Conservation (phyloP, 257 asterid genomes). For the Ajuga chamaepitys region DNA sequence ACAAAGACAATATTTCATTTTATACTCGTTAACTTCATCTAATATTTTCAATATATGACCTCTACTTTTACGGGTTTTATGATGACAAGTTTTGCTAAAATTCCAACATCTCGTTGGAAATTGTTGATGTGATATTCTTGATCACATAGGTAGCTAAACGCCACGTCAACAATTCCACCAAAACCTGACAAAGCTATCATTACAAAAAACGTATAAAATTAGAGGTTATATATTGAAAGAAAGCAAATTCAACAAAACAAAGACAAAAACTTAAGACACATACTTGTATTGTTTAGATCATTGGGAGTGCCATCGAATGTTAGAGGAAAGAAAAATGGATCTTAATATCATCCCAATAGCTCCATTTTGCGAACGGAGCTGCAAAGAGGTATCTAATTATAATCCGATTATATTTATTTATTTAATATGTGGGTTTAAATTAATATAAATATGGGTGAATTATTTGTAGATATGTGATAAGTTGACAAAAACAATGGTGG, state of each 20-base stretch:
- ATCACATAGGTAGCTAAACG: too few relatives aligned
- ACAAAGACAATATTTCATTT: background rate
- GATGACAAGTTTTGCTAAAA: too few relatives aligned
- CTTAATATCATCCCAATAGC: conserved; percentile 29
- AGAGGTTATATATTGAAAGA: too few relatives aligned
- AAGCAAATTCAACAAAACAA: too few relatives aligned
- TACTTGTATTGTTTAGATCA: conserved; percentile 29
- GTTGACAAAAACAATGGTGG: conserved; percentile 26
- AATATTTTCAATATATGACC: too few relatives aligned
- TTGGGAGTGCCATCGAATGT: conserved; percentile 39
- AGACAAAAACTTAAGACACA: background rate
- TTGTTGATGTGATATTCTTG: too few relatives aligned
- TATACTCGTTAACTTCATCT: too few relatives aligned
- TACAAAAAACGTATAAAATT: too few relatives aligned
- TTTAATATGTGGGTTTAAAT: background rate
- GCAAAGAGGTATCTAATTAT: conserved; percentile 33
- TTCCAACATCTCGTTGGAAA: too few relatives aligned
- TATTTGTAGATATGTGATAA: conserved; percentile 22
- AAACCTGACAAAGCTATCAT: too few relatives aligned
- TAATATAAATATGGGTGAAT: background rate
- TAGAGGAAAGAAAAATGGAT: conserved; percentile 22
- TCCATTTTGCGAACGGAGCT: conserved; percentile 36
- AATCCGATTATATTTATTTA: background rate
- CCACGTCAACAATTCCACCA: too few relatives aligned
- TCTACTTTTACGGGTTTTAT: too few relatives aligned